These are phyloP conservation scores for Ophiosphaerella narmari DNA, from an alignment of 2,329 filamentous ascomycete species.

Conservation along the genomic window DNA sequence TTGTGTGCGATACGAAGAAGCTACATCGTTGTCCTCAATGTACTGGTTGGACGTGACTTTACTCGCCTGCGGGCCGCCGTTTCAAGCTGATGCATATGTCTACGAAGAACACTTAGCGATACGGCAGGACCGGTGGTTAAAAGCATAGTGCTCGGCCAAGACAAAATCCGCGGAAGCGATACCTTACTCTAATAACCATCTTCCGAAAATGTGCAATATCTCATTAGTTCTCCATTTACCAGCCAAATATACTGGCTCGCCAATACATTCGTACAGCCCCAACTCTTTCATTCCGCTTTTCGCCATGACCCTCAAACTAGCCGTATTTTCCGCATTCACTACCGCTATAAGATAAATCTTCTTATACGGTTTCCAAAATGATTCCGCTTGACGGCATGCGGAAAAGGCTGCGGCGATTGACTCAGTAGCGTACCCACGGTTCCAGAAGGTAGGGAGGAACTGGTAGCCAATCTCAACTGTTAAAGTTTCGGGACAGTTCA, in stretches of 20 bases:
- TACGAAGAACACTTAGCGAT: no score
- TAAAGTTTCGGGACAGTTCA: slow-evolving; percentile 5
- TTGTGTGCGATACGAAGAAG: no score
- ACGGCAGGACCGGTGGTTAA: no score
- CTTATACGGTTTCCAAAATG: slow-evolving; percentile 26
- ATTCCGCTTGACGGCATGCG: slow-evolving; percentile 6
- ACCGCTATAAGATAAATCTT: slow-evolving; percentile 38
- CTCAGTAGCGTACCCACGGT: slow-evolving; percentile 26
- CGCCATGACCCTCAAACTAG: slow-evolving; percentile 37
- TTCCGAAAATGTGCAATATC: slow-evolving; percentile 33
- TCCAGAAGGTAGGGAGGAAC: slow-evolving; percentile 28
- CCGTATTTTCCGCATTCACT: slow-evolving; percentile 37
- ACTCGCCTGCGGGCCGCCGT: no score
- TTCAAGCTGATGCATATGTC: no score
- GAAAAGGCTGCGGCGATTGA: slow-evolving; percentile 29
- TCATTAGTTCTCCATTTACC: slow-evolving; percentile 30
- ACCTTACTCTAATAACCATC: slow-evolving; percentile 8
- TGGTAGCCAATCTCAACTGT: slow-evolving; percentile 26
- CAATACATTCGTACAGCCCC: slow-evolving; percentile 35
- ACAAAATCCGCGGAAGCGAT: no score
- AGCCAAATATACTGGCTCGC: slow-evolving; percentile 22
- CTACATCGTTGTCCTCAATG: no score
- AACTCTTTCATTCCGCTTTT: slow-evolving; percentile 33
- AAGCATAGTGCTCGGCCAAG: no score
- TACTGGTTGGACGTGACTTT: no score